Base-by-base conservation (phyloP, 352 stramenopile species). In the Peronospora farinosa region DNA sequence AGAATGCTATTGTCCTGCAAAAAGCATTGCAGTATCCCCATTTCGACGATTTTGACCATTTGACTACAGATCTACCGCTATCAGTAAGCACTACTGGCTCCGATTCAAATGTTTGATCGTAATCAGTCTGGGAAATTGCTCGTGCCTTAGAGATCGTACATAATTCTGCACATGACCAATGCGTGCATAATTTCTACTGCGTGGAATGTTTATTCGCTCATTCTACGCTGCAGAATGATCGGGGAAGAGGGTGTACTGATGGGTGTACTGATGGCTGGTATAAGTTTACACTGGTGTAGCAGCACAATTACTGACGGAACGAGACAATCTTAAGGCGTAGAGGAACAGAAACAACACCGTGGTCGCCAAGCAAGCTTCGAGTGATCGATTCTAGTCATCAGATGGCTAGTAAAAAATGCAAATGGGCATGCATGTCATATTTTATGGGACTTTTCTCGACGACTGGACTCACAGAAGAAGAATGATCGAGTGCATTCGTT, bases 261-360 rank as follows among this genome's bases (percentile, higher is more conserved):
- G 56, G 86, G 88, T 6, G 70, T 84, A 2, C 53, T 98, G 1
- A 57, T 75, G 23, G 88, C 94, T 16, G 71, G 75, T 5, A 86
- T 96, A 52, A 78, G 59, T 13, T 21, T 88, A 0, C 69, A 78
- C 58, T 97, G 47, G 94, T 98, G 52, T 86, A 97, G 50, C 69
- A 98, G 1, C 85, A 98, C 55, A 85, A 98, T 41, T 97, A 41
- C 77, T 97, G 16, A 68, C 73, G 0, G 87, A 98, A 41, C 93
- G 93, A 9, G 89, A 96, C 2, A 97, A 87, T 28, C 35, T 97
- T 6, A 63, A 92, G 2, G 67, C 98, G 5, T 84, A 86, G 78
- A 66, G 94, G 94, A n/a, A 90, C 78, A 16, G 94, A 93, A 10
- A 97, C 92, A 12, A 98, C 93, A 7, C 96, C 98, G 63, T 97